Evolutionary conservation across 768 basidiomycete genomes (phyloP), one percentile per base, ranked within the genome.

Genomic region (Leccinum uliginosum): DNA sequence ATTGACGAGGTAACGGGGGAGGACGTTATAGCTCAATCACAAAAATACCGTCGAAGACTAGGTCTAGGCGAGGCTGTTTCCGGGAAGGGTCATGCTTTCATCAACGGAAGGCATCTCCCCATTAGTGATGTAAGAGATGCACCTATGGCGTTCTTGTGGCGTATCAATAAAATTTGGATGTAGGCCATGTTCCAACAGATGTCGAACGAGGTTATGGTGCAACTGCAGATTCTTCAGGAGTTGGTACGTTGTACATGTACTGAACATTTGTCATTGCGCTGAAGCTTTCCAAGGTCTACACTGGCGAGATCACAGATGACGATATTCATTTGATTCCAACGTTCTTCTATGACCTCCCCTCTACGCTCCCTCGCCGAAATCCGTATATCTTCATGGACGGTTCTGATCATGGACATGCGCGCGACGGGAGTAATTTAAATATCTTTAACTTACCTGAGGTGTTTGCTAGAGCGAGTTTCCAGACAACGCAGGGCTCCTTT

Each of bases 301-400:
- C 67, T 26, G 82, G 84, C 6, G 70, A 73, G 32, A 66, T 93
- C 17, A 77, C 79, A 9, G 85, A 90, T 46, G 78, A 77, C 1
- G 72, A 78, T 40, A 70, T 71, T 8, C 74, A 74, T 6, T 76
- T 78, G 30, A 79, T 91, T 53, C 72, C 81, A 29, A 87, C 79
- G 14, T 93, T 90, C 73, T 98, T 98, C 74, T 98, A 96, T 67
- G 92, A 96, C 64, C 79, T 94, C 6, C 90, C 94, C 1, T 82
- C 82, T 0, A 84, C 91, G 0, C 77, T 77, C 43, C 75, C 78
- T 54, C 79, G 87, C 11, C 75, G 97, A n/a, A 98, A 93, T 70
- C 76, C 73, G 26, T 83, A 89, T 66, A 85, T 98, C 53, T 83
- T 84, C 64, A 83, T 87, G 0, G 65, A 76, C 4, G 75, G 73